A percentile compares a stretch with the other conserved stretches of the same genome.
Evolutionary conservation across 75 land plant species (phyloP).

Genomic region (Adiantum capillusveneris): DNA sequence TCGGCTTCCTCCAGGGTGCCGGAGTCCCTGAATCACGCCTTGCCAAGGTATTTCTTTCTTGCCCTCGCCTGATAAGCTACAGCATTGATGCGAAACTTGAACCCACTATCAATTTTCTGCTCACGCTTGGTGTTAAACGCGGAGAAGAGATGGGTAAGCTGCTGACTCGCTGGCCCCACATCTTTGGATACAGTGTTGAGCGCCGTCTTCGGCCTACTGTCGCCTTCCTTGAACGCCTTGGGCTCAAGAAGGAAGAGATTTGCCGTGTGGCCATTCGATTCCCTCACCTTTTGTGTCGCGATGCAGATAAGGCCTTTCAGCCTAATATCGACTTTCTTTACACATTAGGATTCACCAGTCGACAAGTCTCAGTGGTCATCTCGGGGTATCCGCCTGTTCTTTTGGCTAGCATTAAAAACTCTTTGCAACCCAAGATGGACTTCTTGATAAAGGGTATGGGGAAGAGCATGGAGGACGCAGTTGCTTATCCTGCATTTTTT

Average conservation of each 20-base stretch:
- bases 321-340: constrained; percentile 45
- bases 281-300: constrained; percentile 74
- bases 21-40: constrained; percentile 60
- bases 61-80: constrained; percentile 87
- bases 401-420: constrained; percentile 67
- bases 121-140: constrained; percentile 42
- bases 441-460: constrained; percentile 71
- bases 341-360: constrained; percentile 35
- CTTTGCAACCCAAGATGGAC: constrained; percentile 75
- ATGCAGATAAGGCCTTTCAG: constrained; percentile 50
- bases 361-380: constrained; percentile 49
- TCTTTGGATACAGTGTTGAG: constrained; percentile 81
- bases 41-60: constrained; percentile 51
- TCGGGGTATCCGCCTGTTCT: constrained; percentile 74
- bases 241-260: constrained; percentile 40
- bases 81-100: constrained; percentile 74
- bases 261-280: constrained; percentile 43
- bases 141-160: constrained; percentile 64
- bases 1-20: constrained; percentile 70
- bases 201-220: constrained; percentile 58
- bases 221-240: constrained; percentile 54
- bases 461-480: constrained; percentile 53
- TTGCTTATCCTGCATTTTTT: constrained; percentile 77
- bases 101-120: constrained; percentile 52
- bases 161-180: constrained; percentile 49